Evolutionary conservation across 2,329 filamentous ascomycete species (phyloP).

Genomic region (Hypoxylon rubiginosum): DNA sequence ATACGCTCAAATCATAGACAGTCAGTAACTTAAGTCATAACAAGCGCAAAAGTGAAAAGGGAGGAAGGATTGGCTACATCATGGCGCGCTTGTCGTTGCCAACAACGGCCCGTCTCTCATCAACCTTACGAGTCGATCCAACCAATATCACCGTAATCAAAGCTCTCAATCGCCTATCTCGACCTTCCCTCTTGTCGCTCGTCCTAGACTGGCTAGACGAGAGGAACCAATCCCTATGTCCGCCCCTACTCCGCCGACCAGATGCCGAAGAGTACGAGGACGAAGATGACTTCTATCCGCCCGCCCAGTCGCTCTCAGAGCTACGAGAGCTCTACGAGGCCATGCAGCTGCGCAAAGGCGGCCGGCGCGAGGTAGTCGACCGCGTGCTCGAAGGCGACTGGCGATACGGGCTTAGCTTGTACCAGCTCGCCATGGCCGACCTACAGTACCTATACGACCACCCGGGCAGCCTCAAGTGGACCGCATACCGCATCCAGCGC

Average conservation of each 20-base stretch:
- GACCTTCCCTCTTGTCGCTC: constrained; percentile 78
- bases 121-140: constrained; percentile 76
- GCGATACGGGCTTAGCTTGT: constrained; percentile 73
- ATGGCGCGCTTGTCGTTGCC: constrained; percentile 75
- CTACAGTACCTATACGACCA: constrained; percentile 76
- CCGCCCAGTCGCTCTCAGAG: constrained; percentile 73
- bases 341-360: constrained; percentile 71
- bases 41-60: not conserved
- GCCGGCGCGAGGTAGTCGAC: constrained; percentile 73
- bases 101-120: constrained; percentile 78
- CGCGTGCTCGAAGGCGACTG: constrained; percentile 77
- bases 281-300: constrained; percentile 76
- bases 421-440: constrained; percentile 78
- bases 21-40: not conserved
- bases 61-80: constrained; percentile 14
- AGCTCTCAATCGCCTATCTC: constrained; percentile 77
- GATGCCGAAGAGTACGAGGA: constrained; percentile 69
- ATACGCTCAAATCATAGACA: constrained; percentile 1
- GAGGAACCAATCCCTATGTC: constrained; percentile 69
- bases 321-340: constrained; percentile 75
- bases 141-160: constrained; percentile 75
- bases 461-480: constrained; percentile 74
- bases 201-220: constrained; percentile 83
- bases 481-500: constrained; percentile 70
- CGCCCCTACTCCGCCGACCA: constrained; percentile 68